A percentile compares a stretch with the other conserved stretches of the same genome.
phyloP scores from a whole-genome alignment of 495 filamentous ascomycete species.

The Trichoderma gamsii region DNA sequence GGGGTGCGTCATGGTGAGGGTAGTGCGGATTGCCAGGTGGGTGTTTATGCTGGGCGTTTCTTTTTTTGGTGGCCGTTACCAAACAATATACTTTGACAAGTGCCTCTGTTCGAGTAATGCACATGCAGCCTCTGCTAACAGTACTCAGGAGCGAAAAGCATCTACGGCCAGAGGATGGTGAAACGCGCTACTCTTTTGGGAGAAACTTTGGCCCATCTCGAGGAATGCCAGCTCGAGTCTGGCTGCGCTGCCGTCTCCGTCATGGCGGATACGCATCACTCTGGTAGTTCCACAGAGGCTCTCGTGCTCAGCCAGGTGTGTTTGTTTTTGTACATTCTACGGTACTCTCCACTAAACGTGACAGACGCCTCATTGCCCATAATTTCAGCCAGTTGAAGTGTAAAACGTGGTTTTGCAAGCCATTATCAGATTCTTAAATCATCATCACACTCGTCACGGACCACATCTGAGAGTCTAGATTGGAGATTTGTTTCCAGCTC shows the following conservation, averaged over 20 bases:
- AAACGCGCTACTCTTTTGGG: slow-evolving; percentile 10
- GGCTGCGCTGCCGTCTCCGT: background rate
- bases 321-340: background rate
- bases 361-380: too few species aligned
- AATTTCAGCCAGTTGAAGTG: too few species aligned
- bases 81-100: too few species aligned
- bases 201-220: background rate
- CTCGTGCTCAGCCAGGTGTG: background rate
- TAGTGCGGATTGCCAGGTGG: background rate
- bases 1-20: background rate
- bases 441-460: too few species aligned
- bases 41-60: background rate
- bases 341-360: too few species aligned
- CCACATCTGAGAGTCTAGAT: too few species aligned
- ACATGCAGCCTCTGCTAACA: background rate
- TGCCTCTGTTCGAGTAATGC: background rate
- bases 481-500: too few species aligned
- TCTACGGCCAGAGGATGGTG: background rate
- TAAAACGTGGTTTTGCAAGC: too few species aligned
- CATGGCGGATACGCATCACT: background rate
- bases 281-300: background rate
- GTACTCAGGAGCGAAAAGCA: background rate
- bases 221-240: background rate
- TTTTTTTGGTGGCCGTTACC: background rate
- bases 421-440: too few species aligned